These are phyloP conservation scores for Immersiporthe knoxdaviesiana DNA, from an alignment of 2,329 filamentous ascomycete genomes.

Conservation along the genomic window DNA sequence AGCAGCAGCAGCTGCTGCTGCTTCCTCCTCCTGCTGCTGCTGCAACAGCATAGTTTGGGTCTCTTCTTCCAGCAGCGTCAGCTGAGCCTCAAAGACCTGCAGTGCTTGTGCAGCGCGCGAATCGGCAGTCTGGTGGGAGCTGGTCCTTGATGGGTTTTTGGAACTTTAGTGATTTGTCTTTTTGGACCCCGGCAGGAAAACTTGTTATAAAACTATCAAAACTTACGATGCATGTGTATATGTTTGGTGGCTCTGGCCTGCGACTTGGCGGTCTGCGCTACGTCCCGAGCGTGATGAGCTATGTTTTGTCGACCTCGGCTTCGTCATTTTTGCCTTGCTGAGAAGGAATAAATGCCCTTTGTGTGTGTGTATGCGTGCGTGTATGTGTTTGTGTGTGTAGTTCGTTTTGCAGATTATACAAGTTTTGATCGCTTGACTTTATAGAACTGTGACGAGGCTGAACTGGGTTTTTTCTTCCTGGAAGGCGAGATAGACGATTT, in stretches of 20 bases:
- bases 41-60: neutral
- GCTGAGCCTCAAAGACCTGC: neutral
- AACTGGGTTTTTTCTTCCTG: neutral
- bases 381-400: neutral
- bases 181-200: neutral
- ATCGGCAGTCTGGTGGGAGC: no score
- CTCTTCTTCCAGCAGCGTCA: constrained; percentile 1
- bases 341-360: neutral
- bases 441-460: neutral
- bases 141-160: neutral
- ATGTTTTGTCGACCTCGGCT: neutral
- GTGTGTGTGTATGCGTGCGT: no score
- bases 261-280: neutral
- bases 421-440: neutral
- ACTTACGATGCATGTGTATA: neutral
- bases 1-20: no score
- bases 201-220: neutral
- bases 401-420: neutral
- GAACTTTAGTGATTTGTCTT: neutral
- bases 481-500: neutral
- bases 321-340: neutral
- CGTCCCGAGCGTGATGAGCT: neutral
- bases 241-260: neutral
- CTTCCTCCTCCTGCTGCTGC: neutral
- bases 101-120: neutral